Evolutionary conservation across 2,329 filamentous ascomycete genomes (phyloP), one percentile per base, ranked within the genome.

Genomic region (Penicillium sp.): DNA sequence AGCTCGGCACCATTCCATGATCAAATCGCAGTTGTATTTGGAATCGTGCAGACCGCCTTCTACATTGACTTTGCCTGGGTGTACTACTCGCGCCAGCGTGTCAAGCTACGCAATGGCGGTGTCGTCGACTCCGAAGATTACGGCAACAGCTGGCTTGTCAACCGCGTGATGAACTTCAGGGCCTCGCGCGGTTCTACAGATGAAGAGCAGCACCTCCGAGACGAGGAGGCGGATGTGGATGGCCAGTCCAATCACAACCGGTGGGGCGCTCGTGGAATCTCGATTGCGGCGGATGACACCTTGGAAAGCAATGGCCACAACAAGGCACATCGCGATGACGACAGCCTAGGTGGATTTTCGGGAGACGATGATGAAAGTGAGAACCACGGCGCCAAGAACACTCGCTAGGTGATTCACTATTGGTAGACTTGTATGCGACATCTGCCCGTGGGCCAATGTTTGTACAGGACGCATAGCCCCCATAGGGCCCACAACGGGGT

Each of bases 31-130:
- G 85, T 94, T 69, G 84, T 95, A 57, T 97, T 96, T 67, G 93
- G 93, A 52, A 78, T 95, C 56, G 80, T 97, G 24, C 93, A 97
- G 77, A 97, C 92, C 0, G 86, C 89, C 1, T 84, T 97, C 42
- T 97, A 97, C 74, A 72, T 92, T 64, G 93, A 97, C 75, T 97
- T 97, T 71, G 92, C 91, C 34, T 97, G 92, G 92, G 92, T 97
- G 1, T 97, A 97, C 80, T 97, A 90, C 78, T 90, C 89, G 10
- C 85, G 93, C 60, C 93, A 97, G 78, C 86, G 92, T 54, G 92
- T 97, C 68, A 97, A 97, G 86, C 86, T 97, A 14, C 85, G 93
- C 58, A 87, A 86, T 62, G 93, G 93, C 43, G 91, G 91, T 6
- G 82, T 97, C 16, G 91, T 97, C 13, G 93, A 97, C 69, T 88